Base-by-base conservation (phyloP, 257 asterid species). In the Cruciata laevipes region DNA sequence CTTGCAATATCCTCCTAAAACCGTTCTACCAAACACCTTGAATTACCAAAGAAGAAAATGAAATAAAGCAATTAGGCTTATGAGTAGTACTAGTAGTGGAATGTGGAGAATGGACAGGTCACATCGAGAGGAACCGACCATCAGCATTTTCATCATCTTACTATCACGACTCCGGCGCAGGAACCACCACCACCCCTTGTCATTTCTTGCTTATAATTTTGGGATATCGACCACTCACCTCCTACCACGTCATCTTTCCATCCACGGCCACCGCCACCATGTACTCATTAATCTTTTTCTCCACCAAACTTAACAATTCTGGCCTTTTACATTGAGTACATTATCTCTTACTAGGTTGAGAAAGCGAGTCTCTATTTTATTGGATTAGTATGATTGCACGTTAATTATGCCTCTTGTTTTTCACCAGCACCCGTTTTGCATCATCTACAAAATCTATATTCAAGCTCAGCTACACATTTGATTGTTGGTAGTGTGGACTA, bases 111-210 rank as follows among this genome's bases (percentile, higher is more conserved):
- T 51, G 60, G 60, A 53, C 60, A 53, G 27, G 60, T 53, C 75
- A 59, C 77, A 33, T 67, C 79, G 70, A 27, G 14, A 58, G 18
- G 56, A 75, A 77, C 88, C 88, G 85, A 70, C 88, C 85, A 69
- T 68, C 11, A 65, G 42, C 66, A 74, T 35, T 49, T 37, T 63
- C 33, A 47, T 17, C 55, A 47, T 47, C 3, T 3, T 4, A 42
- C 38, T 35, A 12, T 42, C 51, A 42, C 51, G 6, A 47, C 55
- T 47, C 55, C 16, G 55, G 55, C 21, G 24, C 12, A 42, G 1
- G 32, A n/a, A 70, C 55, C 74, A 47, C 63, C 68, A 70, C 74
- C 74, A 69, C 35, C 73, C 74, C 71, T 0, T 55, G 52, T 70
- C 63, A 13, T 31, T 25, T 40, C 17, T 40, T 40, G 53, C 72